Percentiles rank a stretch among this genome's conserved stretches.
These are phyloP conservation scores for Claviceps maximensis DNA, from an alignment of 2,329 filamentous ascomycete genomes.

Conservation along the genomic window DNA sequence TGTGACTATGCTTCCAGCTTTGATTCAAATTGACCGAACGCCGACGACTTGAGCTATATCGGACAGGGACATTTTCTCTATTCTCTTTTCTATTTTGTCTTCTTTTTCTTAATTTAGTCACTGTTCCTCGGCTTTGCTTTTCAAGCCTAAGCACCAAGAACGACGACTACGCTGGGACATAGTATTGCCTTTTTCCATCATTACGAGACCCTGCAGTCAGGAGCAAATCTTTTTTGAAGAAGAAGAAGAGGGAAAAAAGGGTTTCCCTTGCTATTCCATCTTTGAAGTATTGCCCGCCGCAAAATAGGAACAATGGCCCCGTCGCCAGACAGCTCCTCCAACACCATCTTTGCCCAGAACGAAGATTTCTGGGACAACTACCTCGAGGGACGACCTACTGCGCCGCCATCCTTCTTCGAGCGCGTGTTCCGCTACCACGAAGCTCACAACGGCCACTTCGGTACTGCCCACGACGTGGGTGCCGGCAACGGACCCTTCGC, in stretches of 20 bases:
- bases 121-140: too few relatives aligned
- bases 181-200: too few relatives aligned
- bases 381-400: constrained; percentile 10
- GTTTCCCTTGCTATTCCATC: too few relatives aligned
- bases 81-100: too few relatives aligned
- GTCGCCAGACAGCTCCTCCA: not conserved
- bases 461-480: constrained; percentile 12
- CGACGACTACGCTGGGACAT: too few relatives aligned
- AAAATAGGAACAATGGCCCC: not conserved
- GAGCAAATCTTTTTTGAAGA: too few relatives aligned
- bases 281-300: not conserved
- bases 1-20: not conserved
- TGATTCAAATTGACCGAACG: not conserved
- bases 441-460: constrained; percentile 6
- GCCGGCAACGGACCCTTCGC: constrained; percentile 13
- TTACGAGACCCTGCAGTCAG: too few relatives aligned
- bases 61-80: not conserved
- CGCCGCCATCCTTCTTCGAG: constrained; percentile 11
- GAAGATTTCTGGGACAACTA: constrained; percentile 15
- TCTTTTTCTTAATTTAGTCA: too few relatives aligned
- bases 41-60: not conserved
- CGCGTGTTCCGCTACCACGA: constrained; percentile 14
- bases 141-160: too few relatives aligned
- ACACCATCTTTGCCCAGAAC: constrained; percentile 6
- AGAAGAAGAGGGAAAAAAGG: too few relatives aligned